Percentiles rank a stretch among this genome's conserved stretches.
Conservation (phyloP, 495 filamentous ascomycete species). For the Daldinia grandis region DNA sequence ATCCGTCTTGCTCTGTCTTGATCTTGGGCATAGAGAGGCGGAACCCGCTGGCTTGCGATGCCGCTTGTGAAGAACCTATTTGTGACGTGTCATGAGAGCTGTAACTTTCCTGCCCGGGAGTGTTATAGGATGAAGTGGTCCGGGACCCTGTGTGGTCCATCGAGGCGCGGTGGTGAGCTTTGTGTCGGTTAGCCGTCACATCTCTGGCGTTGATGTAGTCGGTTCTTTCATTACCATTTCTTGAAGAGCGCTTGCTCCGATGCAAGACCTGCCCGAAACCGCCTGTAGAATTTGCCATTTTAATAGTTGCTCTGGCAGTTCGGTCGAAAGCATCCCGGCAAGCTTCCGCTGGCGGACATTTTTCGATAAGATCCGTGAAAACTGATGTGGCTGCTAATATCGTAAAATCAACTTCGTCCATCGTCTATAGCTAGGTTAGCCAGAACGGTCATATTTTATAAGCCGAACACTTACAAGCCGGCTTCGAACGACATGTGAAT, state of each 20-base stretch:
- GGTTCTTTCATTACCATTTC: constrained; percentile 23
- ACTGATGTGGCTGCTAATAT: constrained; percentile 87
- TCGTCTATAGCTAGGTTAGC: constrained; percentile 66
- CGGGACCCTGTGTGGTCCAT: constrained; percentile 39
- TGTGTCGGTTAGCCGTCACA: constrained; percentile 47
- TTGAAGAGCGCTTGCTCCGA: constrained; percentile 37
- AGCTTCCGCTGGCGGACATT: constrained; percentile 65
- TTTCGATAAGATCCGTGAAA: constrained; percentile 60
- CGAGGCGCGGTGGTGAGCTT: constrained; percentile 28
- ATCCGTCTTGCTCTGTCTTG: constrained; percentile 52
- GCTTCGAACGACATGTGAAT: constrained; percentile 86
- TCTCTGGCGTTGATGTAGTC: constrained; percentile 48
- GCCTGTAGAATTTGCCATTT: constrained; percentile 86
- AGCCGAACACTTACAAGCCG: constrained; percentile 69
- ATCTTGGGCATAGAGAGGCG: constrained; percentile 45
- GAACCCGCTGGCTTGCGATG: constrained; percentile 39
- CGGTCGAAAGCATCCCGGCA: constrained; percentile 95
- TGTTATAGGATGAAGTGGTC: constrained; percentile 33
- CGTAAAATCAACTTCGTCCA: constrained; percentile 96
- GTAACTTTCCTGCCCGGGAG: constrained; percentile 38
- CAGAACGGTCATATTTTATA: neutral
- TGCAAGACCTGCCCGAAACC: constrained; percentile 69
- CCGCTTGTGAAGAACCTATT: constrained; percentile 39
- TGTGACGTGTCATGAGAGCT: constrained; percentile 38
- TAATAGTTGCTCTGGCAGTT: constrained; percentile 92